Evolutionary conservation across 2,329 filamentous ascomycete species (phyloP).

Genomic region (Bipolaris oryzae): DNA sequence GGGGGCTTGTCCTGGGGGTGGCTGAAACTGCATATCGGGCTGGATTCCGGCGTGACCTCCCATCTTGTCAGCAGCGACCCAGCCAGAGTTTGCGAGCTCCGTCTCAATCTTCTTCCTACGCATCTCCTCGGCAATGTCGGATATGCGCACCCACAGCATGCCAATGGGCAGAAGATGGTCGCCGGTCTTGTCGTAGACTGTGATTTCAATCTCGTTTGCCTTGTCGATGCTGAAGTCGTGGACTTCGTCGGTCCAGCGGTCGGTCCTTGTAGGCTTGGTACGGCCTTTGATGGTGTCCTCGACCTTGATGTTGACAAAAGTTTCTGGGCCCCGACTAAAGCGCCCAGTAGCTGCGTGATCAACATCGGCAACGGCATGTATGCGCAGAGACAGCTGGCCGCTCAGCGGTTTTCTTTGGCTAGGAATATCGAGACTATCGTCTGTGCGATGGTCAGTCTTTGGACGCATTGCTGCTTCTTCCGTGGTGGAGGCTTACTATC

Average conservation of each 20-base stretch:
- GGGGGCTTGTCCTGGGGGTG: conserved; percentile 53
- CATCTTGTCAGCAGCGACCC: conserved; percentile 98
- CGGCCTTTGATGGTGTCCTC: conserved; percentile 91
- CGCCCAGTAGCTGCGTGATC: conserved; percentile 83
- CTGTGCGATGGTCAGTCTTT: conserved; percentile 58
- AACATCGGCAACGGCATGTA: conserved; percentile 90
- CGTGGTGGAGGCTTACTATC: conserved; percentile 68
- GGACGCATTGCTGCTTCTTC: background rate
- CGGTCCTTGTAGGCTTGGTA: conserved; percentile 82
- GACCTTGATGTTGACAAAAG: conserved; percentile 94
- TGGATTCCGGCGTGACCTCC: conserved; percentile 62
- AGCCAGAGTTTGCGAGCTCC: conserved; percentile 91
- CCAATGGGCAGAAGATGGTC: conserved; percentile 92
- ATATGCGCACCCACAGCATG: conserved; percentile 94
- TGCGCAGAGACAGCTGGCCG: conserved; percentile 83
- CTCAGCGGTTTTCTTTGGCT: conserved; percentile 96
- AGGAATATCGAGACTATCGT: conserved; percentile 94
- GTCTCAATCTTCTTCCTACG: conserved; percentile 95
- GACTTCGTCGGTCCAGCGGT: conserved; percentile 89
- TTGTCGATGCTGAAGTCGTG: conserved; percentile 96
- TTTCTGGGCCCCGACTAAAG: conserved; percentile 90
- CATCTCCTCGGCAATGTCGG: conserved; percentile 97
- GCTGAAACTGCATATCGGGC: conserved; percentile 61
- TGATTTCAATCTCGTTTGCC: conserved; percentile 97
- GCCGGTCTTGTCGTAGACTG: conserved; percentile 90